Base-by-base conservation (phyloP, 129 eudicot genomes). In the Kitagawia praeruptora region DNA sequence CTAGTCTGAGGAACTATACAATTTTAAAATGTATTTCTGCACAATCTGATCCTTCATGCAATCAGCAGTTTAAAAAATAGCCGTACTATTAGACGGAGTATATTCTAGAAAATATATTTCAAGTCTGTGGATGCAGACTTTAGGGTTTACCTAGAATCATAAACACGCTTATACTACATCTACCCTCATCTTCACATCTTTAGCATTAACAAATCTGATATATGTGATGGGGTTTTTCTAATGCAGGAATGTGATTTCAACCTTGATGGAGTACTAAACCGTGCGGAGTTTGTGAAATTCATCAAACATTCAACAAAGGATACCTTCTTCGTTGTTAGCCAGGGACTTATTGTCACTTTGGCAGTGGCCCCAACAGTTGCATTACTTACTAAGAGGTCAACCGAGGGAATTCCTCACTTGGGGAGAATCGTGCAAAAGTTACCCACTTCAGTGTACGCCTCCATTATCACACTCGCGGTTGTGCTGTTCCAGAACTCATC, bases 321-420 rank as follows among this genome's bases (percentile, higher is more conserved):
- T 61, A 89, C 97, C 11, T 86, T 95, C 42, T 76, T 82, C 70
- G 78, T 77, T 21, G 93, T 92, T 7, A 95, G 96, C 80, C 96
- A 92, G 86, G 98, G 98, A 77, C 81, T 95, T 82, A 83, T 95
- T 37, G 85, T 92, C 78, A 86, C 96, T 46, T 77, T 95, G 85
- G 96, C 97, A 1, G 74, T 89, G 19, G 98, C 98, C 56, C 98
- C 98, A 56, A 82, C 94, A 0, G 78, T 95, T 37, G 98, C 98
- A 49, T 40, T 95, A 78, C 90, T 91, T 48, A 92, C 98, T 45
- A 95, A 92, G 83, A 86, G 93, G 88, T 39, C 93, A 8, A 92
- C 98, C 0, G 97, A 95, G 80, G 91, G 95, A 25, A 91, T 95
- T 49, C 98, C 98, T 0, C 88, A 84, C 41, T 76, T 95, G 0